Evolutionary conservation across 345 rosid genomes (phyloP), one percentile per base, ranked within the genome.

Genomic region (Citrus unshiu): DNA sequence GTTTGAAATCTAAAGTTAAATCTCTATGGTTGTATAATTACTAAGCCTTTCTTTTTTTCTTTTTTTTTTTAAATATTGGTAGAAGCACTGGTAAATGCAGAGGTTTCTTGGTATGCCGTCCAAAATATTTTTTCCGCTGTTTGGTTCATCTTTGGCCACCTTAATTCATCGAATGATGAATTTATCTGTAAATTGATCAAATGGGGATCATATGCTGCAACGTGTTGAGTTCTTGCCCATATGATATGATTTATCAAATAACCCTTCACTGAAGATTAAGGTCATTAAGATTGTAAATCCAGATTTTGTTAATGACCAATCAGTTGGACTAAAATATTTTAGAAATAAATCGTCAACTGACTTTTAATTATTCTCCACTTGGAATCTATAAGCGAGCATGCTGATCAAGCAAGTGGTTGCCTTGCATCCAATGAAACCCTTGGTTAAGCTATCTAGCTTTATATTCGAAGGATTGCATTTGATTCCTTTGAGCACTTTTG

Each of bases 301-400:
- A 29, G 10, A 7, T 46, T 43, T 63, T 51, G 27, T 61, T 13
- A 64, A 35, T 66, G 30, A 66, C 12, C 79, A 56, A 24, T 35
- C 68, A n/a, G 73, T n/a, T 60, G 77, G 83, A 62, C 35, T 35
- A 62, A 25, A 70, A 62, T 70, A 54, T 37, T 64, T 27, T 49
- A 35, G 22, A 63, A 51, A 82, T 4, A 65, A 62, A 58, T 60
- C 37, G 40, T 67, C 71, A 74, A 72, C 68, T 70, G 51, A 49
- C 61, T 78, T 63, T 63, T 35, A 66, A 66, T 67, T 73, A 77
- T 82, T 80, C 85, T 75, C 61, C 72, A 39, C 81, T 80, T 73
- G 46, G 67, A 37, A 78, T 71, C 82, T 70, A 72, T 64, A 39
- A 70, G 35, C 4, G 40, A 27, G 61, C 72, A 77, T 76, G 58